Conservation (phyloP, 352 stramenopile genomes). For the Pythium sukuiense region DNA sequence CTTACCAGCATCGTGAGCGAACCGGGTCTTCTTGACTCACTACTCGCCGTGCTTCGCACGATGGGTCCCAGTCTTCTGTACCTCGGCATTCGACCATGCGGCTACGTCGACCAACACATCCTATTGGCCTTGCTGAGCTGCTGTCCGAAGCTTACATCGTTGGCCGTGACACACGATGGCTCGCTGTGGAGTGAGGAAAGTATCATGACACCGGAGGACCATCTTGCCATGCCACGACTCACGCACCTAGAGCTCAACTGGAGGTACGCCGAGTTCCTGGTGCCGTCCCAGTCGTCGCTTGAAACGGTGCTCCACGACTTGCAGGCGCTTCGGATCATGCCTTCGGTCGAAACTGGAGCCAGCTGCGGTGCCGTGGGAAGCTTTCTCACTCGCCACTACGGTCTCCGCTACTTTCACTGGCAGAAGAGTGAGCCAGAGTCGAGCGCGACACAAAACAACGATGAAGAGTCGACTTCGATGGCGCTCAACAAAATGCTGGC, state of each 20-base stretch:
- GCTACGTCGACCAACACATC: neutral
- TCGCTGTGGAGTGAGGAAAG: neutral
- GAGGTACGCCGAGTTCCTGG: neutral
- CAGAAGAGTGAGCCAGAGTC: neutral
- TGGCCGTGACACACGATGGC: neutral
- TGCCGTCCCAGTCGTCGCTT: neutral
- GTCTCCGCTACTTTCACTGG: neutral
- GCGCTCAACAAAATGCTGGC: neutral
- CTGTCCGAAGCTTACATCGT: neutral
- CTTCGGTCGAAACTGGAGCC: neutral
- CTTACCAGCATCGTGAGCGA: neutral
- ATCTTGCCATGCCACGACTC: neutral
- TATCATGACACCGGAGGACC: neutral
- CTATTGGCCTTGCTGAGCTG: neutral
- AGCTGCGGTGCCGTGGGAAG: neutral
- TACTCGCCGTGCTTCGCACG: neutral
- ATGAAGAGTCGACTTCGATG: neutral
- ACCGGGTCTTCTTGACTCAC: neutral
- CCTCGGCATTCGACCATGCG: neutral
- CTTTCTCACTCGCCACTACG: neutral
- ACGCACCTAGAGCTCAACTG: neutral
- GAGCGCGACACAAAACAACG: neutral
- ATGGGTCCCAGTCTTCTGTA: neutral
- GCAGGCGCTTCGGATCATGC: neutral
- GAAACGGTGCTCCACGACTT: neutral